A percentile compares a stretch with the other conserved stretches of the same genome.
These are phyloP conservation scores for Colletotrichum gloeosporioides DNA, from an alignment of 2,329 filamentous ascomycete genomes.

Conservation along the genomic window DNA sequence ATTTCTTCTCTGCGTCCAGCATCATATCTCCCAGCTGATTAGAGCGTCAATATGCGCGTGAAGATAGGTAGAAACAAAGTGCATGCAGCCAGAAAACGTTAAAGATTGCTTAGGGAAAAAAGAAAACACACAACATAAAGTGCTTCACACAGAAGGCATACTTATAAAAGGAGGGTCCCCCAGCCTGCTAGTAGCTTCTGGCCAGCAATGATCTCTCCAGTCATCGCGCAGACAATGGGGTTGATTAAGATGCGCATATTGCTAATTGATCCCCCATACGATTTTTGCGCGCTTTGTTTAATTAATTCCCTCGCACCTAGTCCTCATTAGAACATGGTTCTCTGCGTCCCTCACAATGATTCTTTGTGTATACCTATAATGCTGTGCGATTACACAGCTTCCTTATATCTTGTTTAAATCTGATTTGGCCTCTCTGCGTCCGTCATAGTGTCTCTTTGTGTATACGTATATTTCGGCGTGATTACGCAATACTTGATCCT, in stretches of 20 bases:
- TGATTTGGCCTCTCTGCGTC: not conserved
- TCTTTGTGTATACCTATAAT: not conserved
- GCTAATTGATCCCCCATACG: fast-evolving
- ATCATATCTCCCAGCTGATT: not conserved
- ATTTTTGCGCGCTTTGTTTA: fast-evolving
- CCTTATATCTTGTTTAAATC: fast-evolving
- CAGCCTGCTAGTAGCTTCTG: not conserved
- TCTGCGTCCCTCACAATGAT: not conserved
- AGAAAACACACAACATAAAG: too few relatives aligned
- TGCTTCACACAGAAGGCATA: not conserved
- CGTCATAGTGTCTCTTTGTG: not conserved
- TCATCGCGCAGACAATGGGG: not conserved
- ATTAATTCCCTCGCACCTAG: not conserved
- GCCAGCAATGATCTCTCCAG: not conserved
- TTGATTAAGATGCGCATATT: not conserved
- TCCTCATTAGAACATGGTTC: not conserved
- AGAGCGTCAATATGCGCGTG: fast-evolving
- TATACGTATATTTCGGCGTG: fast-evolving
- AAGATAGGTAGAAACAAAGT: fast-evolving
- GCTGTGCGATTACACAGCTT: not conserved
- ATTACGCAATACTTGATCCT: not conserved
- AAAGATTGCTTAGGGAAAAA: too few relatives aligned
- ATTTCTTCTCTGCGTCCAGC: not conserved
- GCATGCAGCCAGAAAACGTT: not conserved
- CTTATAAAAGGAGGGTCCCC: not conserved